phyloP scores from a whole-genome alignment of 768 basidiomycete species.

The Mrakia blollopis region DNA sequence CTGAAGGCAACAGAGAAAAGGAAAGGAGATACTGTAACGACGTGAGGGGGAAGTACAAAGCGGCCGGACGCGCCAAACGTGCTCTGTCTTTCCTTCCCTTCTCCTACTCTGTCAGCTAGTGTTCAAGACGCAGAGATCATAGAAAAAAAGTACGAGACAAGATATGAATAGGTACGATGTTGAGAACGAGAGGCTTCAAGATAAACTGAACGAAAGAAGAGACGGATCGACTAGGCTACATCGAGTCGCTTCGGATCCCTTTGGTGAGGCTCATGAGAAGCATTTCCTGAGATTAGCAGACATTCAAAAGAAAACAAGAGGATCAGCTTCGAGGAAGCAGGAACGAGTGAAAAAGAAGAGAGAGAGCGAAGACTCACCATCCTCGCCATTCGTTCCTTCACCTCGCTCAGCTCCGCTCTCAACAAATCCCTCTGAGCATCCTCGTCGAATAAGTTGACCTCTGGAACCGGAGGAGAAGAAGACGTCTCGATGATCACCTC shows the following conservation, averaged over 20 bases:
- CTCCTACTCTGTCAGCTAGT: too few relatives aligned
- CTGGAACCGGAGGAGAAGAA: neutral
- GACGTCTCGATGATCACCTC: neutral
- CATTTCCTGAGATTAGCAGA: neutral
- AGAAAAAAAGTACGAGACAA: too few relatives aligned
- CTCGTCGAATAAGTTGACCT: neutral
- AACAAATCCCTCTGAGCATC: conserved; percentile 8
- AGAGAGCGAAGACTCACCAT: neutral
- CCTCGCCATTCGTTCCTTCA: conserved; percentile 15
- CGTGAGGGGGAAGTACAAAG: too few relatives aligned
- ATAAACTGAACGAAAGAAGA: too few relatives aligned
- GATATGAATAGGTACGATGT: too few relatives aligned
- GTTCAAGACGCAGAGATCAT: too few relatives aligned
- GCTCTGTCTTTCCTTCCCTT: too few relatives aligned
- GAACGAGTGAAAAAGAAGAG: neutral
- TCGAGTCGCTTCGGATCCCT: conserved; percentile 20
- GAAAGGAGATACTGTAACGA: too few relatives aligned
- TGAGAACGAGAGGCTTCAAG: too few relatives aligned
- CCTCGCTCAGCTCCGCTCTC: conserved; percentile 16
- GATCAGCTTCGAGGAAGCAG: neutral
- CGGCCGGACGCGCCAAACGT: too few relatives aligned
- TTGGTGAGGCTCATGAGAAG: conserved; percentile 18
- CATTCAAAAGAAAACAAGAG: too few relatives aligned
- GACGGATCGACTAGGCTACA: neutral
- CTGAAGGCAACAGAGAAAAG: too few relatives aligned